Base-by-base conservation (phyloP, 2,329 filamentous ascomycete genomes). In the Colletotrichum gigasporum region DNA sequence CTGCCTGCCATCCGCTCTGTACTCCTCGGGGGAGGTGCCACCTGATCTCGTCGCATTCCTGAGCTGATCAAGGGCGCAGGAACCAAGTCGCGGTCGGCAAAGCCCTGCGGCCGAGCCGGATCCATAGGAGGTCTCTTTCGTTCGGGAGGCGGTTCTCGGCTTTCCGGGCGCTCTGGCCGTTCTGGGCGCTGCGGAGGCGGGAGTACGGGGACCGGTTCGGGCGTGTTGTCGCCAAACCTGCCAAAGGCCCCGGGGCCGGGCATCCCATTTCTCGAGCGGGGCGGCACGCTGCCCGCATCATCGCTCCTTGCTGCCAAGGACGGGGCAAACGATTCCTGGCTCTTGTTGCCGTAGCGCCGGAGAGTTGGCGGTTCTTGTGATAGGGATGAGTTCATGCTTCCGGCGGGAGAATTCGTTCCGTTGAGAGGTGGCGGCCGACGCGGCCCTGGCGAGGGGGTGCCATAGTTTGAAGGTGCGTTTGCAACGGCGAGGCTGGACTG, bases 81-180 rank as follows among this genome's bases (percentile, higher is more conserved):
- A 3, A 89, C 85, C 34, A 89, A 74, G 54, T 86, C 83, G 48
- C 81, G 82, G 67, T 88, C 82, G 12, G 72, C 73, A 39, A 72
- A 67, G 47, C 76, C 82, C 51, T 82, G 79, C 7, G 85, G 85
- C 30, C 85, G 79, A 6, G 84, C 75, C 7, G 85, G 83, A 63
- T 90, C 85, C 87, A 92, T 90, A 0, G 89, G 87, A 2, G 90
- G 90, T 50, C 90, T 80, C 73, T 84, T 88, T 66, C 90, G 82
- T 69, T 91, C 88, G 0, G 90, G 90, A 1, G 86, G 82, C 32
- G 80, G 80, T 20, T 84, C 82, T 7, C 74, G 70, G 42, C 72
- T 50, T 34, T 69, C 67, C 24, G 68, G 68, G 67, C 44, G 68
- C 67, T 65, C n/a, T n/a, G n/a, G n/a, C n/a, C n/a, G n/a, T n/a